Evolutionary conservation across 106 monocot genomes (phyloP), one percentile per base, ranked within the genome.

Genomic region (Dendrobium catenatum): DNA sequence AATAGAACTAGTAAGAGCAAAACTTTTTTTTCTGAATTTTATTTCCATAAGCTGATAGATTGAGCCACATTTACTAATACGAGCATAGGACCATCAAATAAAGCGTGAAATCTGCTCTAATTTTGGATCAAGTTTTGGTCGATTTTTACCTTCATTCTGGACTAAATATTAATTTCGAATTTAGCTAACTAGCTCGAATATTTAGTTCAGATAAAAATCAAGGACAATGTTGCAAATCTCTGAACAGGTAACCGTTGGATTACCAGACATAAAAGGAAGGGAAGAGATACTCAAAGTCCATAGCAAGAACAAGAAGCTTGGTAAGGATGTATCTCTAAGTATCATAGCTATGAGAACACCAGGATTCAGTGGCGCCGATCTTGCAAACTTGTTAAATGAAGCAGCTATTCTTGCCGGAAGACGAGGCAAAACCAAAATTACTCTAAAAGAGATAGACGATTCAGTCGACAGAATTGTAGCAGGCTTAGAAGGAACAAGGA

Each of bases 341-440:
- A 84, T 92, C 19, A 78, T 92, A 10, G 92, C 92, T 33, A 89
- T 90, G 92, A 85, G 88, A 85, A 90, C 89, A 26, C 88, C 92
- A 19, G 92, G 92, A 29, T 92, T 92, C 81, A 92, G 89, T 74
- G 92, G 92, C 61, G 92, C 89, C 26, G 92, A 92, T 86, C 79
- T 92, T 41, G 92, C 92, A 79, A 92, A 92, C 73, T 88, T 92
- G 18, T 90, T 92, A 86, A 92, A 92, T 79, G 92, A 92, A 80
- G 92, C 89, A 9, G 92, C 92, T n/a, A 90, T 92, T 75, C 92
- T 92, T 56, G 89, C 89, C 44, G 92, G 92, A 78, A 84, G 92
- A 77, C 82, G 89, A 83, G 89, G 89, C 16, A 90, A 88, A 80
- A 72, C 84, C 20, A 88, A 72, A 59, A 92, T 92, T 70, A 85